Conservation (phyloP, 768 basidiomycete genomes). For the Rhizopogon vulgaris region DNA sequence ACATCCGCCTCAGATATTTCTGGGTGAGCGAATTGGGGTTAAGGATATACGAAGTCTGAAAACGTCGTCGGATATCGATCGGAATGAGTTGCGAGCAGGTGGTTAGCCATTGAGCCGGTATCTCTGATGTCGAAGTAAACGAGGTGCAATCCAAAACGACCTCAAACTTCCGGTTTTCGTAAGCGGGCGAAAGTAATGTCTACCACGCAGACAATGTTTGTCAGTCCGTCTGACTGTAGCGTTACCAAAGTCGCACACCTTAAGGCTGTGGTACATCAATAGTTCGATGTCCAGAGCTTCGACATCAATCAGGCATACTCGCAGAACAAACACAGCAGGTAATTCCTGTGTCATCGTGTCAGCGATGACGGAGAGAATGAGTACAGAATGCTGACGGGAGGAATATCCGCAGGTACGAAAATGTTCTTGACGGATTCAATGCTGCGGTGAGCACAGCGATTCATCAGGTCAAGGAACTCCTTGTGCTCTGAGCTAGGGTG, state of each 20-base stretch:
- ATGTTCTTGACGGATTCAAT: constrained; percentile 59
- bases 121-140: constrained; percentile 68
- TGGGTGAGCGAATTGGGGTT: constrained; percentile 69
- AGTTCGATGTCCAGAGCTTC: constrained; percentile 76
- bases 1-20: constrained; percentile 69
- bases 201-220: constrained; percentile 15
- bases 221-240: background rate
- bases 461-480: constrained; percentile 65
- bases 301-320: constrained; percentile 66
- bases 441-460: constrained; percentile 52
- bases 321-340: constrained; percentile 52
- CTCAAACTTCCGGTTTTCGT: constrained; percentile 51
- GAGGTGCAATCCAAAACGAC: constrained; percentile 79
- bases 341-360: constrained; percentile 27
- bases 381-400: constrained; percentile 31
- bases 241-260: constrained; percentile 33
- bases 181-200: constrained; percentile 45
- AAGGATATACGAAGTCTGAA: constrained; percentile 56
- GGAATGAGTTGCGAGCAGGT: constrained; percentile 74
- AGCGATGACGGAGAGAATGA: background rate
- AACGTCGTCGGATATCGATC: constrained; percentile 57
- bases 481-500: constrained; percentile 45
- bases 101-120: constrained; percentile 79
- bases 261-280: constrained; percentile 72
- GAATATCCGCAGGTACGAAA: constrained; percentile 51